Evolutionary conservation across 2,329 filamentous ascomycete genomes (phyloP).

Genomic region (Davidsoniella neocaledoniae): DNA sequence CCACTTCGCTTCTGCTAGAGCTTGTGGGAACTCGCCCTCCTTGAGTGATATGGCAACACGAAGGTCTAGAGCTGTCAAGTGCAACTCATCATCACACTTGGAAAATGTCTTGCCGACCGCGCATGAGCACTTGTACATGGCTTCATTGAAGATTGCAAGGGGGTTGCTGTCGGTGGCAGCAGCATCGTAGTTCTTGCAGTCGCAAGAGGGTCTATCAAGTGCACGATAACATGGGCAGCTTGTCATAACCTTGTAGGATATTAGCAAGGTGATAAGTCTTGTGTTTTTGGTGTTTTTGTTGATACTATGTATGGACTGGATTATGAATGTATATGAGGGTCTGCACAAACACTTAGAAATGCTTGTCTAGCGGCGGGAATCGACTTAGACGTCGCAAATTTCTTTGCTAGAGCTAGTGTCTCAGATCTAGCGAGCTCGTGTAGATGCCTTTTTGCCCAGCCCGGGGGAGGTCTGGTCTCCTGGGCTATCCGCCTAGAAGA

Average conservation of each 20-base stretch:
- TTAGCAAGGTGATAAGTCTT: neutral
- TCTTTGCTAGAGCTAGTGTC: neutral
- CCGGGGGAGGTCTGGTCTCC: neutral
- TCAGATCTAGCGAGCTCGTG: neutral
- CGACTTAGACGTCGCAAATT: neutral
- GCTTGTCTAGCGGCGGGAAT: neutral
- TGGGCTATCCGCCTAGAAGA: neutral
- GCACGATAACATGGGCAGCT: slow-evolving; percentile 21
- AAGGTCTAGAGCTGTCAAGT: slow-evolving; percentile 26
- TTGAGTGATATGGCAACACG: slow-evolving; percentile 22
- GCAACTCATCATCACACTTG: slow-evolving; percentile 23
- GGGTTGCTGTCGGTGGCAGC: slow-evolving; percentile 15
- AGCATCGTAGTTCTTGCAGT: slow-evolving; percentile 24
- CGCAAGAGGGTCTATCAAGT: slow-evolving; percentile 22
- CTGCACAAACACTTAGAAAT: neutral
- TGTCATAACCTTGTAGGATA: slow-evolving; percentile 5
- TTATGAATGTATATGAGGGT: no score
- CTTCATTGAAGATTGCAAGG: slow-evolving; percentile 23
- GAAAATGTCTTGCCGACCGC: slow-evolving; percentile 22
- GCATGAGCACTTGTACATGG: slow-evolving; percentile 25
- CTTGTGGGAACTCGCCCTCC: slow-evolving; percentile 23
- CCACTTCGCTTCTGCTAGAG: slow-evolving; percentile 26
- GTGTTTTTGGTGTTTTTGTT: no score
- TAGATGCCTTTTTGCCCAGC: neutral
- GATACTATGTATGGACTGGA: no score